phyloP scores from a whole-genome alignment of 2,329 filamentous ascomycete genomes.

The Colletotrichum sp. region DNA sequence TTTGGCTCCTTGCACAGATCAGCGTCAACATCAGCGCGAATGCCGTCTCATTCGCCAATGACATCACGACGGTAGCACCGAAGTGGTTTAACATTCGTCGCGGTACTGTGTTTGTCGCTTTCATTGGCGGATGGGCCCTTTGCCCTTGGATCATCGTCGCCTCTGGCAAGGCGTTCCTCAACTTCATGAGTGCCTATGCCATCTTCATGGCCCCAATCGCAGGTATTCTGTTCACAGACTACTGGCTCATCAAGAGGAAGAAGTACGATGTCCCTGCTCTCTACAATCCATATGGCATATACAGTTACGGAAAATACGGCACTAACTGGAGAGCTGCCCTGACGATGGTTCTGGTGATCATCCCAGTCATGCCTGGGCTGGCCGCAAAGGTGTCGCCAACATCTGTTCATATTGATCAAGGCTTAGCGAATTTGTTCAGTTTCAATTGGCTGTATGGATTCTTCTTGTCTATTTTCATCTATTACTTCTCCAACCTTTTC shows the following conservation, averaged over 20 bases:
- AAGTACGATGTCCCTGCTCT: neutral
- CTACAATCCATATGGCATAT: neutral
- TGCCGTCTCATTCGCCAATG: neutral
- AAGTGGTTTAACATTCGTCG: neutral
- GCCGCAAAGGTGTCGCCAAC: slow-evolving; percentile 26
- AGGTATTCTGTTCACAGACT: slow-evolving; percentile 45
- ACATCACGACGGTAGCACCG: neutral
- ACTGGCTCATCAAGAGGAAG: slow-evolving; percentile 37
- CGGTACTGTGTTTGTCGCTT: neutral
- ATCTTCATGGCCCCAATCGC: slow-evolving; percentile 45
- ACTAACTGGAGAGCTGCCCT: slow-evolving; percentile 32
- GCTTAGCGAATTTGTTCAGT: slow-evolving; percentile 29
- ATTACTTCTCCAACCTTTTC: neutral
- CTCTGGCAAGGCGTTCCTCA: slow-evolving; percentile 32
- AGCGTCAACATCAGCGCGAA: neutral
- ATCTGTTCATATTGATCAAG: slow-evolving; percentile 25
- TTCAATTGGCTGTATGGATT: slow-evolving; percentile 35
- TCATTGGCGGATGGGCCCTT: slow-evolving; percentile 29
- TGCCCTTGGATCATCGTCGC: slow-evolving; percentile 39
- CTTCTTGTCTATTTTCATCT: slow-evolving; percentile 3
- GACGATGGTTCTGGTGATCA: slow-evolving; percentile 29
- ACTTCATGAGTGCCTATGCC: slow-evolving; percentile 35
- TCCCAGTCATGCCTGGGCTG: slow-evolving; percentile 27
- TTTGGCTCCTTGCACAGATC: neutral
- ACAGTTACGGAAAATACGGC: neutral